Evolutionary conservation across 139 green algal species (phyloP), one percentile per base, ranked within the genome.

Genomic region (Chlorella sp.): DNA sequence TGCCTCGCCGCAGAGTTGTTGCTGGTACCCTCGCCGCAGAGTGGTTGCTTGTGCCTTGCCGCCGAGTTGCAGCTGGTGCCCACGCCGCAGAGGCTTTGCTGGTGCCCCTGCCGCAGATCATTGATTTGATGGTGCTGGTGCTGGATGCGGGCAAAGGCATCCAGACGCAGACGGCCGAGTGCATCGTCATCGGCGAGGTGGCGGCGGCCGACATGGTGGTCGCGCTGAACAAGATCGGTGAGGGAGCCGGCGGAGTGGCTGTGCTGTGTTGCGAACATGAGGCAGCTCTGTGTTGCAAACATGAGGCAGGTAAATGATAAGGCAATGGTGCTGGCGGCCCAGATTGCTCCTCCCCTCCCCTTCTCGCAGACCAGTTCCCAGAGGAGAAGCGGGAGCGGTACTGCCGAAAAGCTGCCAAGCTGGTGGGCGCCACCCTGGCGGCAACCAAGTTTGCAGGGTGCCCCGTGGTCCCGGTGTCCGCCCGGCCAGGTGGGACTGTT

Each of bases 111-210:
- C 13, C 24, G 34, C 94, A 98, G 85, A 99, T 99, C 85, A 99
- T 99, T 73, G 96, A 99, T 87, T 92, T 96, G 82, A 97, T 99
- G 91, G 58, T 99, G 28, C 92, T 99, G 19, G 96, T 99, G 2
- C 87, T 99, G 0, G 97, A 99, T 82, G 87, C 97, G 51, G 99
- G 92, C 24, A 98, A 98, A 88, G 97, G 94, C 41, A 92, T 98
- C 16, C 95, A 99, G 76, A 91, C 95, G 14, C 96, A 98, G 82
- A 97, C 95, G 32, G 95, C 95, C 17, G 95, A 98, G 88, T 98
- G 95, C 87, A 84, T 98, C 58, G 95, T 98, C 30, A 90, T 99
- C 43, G 97, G 93, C 3, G 97, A 99, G 87, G 88, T 99, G 7
- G 90, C 94, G 26, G 94, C 93, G 11, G 85, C 92, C 19, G 85